Conservation (phyloP, 2,329 filamentous ascomycete genomes). For the Penicillium sp. region DNA sequence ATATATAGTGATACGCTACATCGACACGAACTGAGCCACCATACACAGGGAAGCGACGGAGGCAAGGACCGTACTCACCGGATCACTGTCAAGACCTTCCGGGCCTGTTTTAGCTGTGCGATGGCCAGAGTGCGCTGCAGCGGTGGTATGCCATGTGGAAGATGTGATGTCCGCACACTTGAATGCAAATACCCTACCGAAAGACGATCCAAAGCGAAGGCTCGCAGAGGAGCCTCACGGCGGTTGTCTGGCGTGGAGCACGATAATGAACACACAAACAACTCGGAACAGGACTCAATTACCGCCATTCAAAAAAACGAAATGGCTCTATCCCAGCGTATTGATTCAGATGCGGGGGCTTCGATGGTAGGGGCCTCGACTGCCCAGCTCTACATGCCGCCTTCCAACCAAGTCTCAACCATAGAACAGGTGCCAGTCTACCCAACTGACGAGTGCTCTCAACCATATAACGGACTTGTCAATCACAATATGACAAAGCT, state of each 20-base stretch:
- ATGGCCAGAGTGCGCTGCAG: slow-evolving; percentile 46
- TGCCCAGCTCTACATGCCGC: slow-evolving; percentile 9
- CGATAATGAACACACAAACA: slow-evolving; percentile 4
- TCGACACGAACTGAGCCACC: slow-evolving; percentile 46
- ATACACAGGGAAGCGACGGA: slow-evolving; percentile 38
- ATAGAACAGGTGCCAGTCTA: slow-evolving; percentile 10
- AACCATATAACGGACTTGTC: slow-evolving; percentile 13
- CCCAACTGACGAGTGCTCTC: neutral
- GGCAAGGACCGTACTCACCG: slow-evolving; percentile 42
- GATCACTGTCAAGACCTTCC: slow-evolving; percentile 48
- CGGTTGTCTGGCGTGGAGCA: slow-evolving; percentile 13
- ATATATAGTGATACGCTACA: slow-evolving; percentile 43
- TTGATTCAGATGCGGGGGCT: slow-evolving; percentile 1
- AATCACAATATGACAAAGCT: slow-evolving; percentile 18
- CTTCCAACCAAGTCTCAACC: slow-evolving; percentile 13
- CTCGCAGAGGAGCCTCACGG: slow-evolving; percentile 19
- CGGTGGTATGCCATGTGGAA: slow-evolving; percentile 41
- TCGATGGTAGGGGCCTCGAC: slow-evolving; percentile 4
- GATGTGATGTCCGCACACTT: slow-evolving; percentile 42
- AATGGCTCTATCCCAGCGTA: neutral
- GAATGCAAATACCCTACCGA: slow-evolving; percentile 47
- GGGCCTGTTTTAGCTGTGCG: slow-evolving; percentile 46
- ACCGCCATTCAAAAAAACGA: slow-evolving; percentile 1
- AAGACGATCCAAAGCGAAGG: slow-evolving; percentile 39
- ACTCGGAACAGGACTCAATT: neutral